These are phyloP conservation scores for Talaromyces pinophilus DNA, from an alignment of 2,329 filamentous ascomycete genomes.

Conservation along the genomic window DNA sequence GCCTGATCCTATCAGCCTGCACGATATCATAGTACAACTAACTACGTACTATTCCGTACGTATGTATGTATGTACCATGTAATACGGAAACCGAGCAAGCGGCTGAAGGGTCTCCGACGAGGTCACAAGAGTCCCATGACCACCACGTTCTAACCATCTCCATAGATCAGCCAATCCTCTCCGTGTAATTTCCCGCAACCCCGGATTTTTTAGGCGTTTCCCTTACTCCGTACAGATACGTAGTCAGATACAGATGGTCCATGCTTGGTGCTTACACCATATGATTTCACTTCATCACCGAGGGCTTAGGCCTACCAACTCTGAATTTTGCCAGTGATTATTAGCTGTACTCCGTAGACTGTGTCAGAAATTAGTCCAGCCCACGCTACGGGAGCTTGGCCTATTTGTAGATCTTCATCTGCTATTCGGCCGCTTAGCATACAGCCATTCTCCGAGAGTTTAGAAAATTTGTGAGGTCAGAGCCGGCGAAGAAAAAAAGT, in stretches of 20 bases:
- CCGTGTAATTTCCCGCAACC: conserved; percentile 15
- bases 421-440: conserved; percentile 1
- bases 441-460: not conserved
- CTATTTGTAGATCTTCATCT: conserved; percentile 15
- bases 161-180: not conserved
- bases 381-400: not conserved
- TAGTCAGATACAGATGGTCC: not conserved
- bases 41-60: not conserved
- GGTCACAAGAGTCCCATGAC: conserved; percentile 3
- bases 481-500: not conserved
- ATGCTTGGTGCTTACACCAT: not conserved
- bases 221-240: not conserved
- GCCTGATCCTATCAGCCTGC: not conserved
- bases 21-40: not conserved
- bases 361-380: not conserved
- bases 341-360: not conserved
- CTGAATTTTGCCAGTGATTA: not conserved
- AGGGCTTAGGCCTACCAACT: conserved; percentile 7
- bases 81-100: not conserved
- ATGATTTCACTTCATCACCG: not conserved
- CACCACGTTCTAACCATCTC: not conserved
- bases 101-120: conserved; percentile 2
- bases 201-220: conserved; percentile 12
- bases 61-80: not conserved
- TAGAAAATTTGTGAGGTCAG: not conserved